Evolutionary conservation across 768 basidiomycete genomes (phyloP), one percentile per base, ranked within the genome.

Genomic region (Galerina marginata): DNA sequence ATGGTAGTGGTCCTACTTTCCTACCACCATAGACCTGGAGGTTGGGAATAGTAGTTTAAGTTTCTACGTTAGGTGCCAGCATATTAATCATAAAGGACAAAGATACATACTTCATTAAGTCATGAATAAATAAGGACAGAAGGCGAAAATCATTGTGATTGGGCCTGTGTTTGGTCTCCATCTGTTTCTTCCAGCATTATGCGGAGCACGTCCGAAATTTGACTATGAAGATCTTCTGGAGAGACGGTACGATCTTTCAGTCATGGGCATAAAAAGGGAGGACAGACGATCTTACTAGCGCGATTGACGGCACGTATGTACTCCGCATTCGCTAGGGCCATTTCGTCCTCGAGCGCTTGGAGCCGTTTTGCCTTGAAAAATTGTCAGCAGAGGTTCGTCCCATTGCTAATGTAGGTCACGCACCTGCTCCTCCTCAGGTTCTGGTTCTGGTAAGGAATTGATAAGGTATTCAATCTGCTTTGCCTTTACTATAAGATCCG

Each of bases 381-480:
- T 16, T 45, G 9, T 38, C 44, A 36, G 14, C 11, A 55, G 48
- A 9, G 29, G 6, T 37, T 3, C 15, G 7, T 5, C 14, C 25
- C 23, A 2, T 16, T 16, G 20, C 49, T 23, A 40, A 9, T 12
- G 16, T 12, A n/a, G 16, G 6, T 33, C 20, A 66, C 78, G 26
- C 58, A 87, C 92, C 81, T 93, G 92, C 20, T 81, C 81, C 69
- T 91, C 89, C 68, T 92, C 91, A 2, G 87, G 81, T 69, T 94
- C 93, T 2, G 90, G 89, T 40, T 85, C 86, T 0, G 93, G 93
- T 12, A 96, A 74, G 0, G 87, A 88, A 51, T 90, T 84, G 52
- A 96, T 92, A 49, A 96, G 83, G 67, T 86, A 89, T 66, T 96
- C 91, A 43, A 96, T 85, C 72, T 95, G 92, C 68, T 96, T 96